Conservation (phyloP, 2,329 filamentous ascomycete species). For the Penicillium italicum region DNA sequence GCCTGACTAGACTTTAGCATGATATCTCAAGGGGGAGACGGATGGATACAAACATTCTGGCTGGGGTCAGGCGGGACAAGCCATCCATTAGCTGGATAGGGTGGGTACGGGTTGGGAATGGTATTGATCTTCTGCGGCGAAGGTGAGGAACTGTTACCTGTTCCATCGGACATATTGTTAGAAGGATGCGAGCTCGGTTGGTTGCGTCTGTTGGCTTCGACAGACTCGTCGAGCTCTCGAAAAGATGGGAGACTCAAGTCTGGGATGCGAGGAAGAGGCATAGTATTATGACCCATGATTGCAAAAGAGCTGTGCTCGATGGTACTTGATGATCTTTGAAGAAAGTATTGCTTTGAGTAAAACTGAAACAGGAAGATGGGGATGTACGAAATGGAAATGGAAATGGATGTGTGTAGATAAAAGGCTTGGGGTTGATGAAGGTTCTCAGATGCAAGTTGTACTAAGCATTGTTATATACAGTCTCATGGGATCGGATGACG, state of each 20-base stretch:
- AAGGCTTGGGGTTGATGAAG: constrained; percentile 7
- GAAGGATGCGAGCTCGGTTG: neutral
- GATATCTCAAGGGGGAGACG: neutral
- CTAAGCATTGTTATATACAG: constrained; percentile 2
- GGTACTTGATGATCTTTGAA: neutral
- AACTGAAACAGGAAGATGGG: neutral
- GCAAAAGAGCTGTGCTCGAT: neutral
- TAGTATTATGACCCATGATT: neutral
- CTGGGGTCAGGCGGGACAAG: constrained; percentile 1
- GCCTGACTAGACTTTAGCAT: neutral
- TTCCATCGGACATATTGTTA: neutral
- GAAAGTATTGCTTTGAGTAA: neutral
- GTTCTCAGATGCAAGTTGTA: constrained; percentile 6
- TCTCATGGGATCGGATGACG: neutral
- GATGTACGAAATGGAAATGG: neutral
- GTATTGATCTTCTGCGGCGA: neutral
- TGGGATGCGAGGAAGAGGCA: constrained; percentile 5
- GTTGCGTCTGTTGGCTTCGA: neutral
- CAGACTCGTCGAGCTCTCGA: constrained; percentile 1
- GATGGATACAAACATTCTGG: constrained; percentile 6
- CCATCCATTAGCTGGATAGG: constrained; percentile 1
- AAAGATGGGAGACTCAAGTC: constrained; percentile 3
- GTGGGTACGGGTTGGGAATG: neutral
- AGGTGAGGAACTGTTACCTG: neutral
- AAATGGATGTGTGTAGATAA: neutral